phyloP scores from a whole-genome alignment of 208 protist genomes.

The Angomonas deanei region DNA sequence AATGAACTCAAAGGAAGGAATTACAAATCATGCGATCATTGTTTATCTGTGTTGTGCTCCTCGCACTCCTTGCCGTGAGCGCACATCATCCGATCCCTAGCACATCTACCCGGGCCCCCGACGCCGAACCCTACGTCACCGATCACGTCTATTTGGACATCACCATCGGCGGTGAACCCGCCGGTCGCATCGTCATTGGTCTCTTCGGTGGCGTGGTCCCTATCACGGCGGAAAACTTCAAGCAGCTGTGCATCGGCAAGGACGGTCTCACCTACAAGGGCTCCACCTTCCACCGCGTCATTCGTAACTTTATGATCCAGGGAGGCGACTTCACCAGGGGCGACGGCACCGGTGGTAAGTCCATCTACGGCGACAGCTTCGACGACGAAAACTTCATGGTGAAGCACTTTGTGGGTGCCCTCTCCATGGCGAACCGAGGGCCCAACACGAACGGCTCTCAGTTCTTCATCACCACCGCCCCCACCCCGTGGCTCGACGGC shows the following conservation, averaged over 20 bases:
- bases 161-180: constrained; percentile 23
- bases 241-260: constrained; percentile 49
- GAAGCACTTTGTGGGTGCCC: constrained; percentile 59
- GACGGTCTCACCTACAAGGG: constrained; percentile 37
- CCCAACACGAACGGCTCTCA: constrained; percentile 92
- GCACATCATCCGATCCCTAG: too few relatives aligned
- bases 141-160: constrained; percentile 52
- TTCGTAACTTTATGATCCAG: constrained; percentile 53
- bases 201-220: constrained; percentile 44
- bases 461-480: constrained; percentile 88
- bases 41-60: neutral
- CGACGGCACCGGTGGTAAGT: constrained; percentile 55
- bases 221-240: constrained; percentile 63
- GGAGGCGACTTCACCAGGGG: constrained; percentile 46
- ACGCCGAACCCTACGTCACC: too few relatives aligned
- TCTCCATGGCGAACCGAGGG: constrained; percentile 92
- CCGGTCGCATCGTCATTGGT: constrained; percentile 38
- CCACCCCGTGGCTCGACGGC: constrained; percentile 84
- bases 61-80: neutral
- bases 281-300: constrained; percentile 48
- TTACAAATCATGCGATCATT: neutral
- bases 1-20: too few relatives aligned
- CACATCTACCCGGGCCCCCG: too few relatives aligned
- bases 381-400: constrained; percentile 42
- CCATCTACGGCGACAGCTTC: constrained; percentile 55